Percentiles rank a stretch among this genome's conserved stretches.
These are phyloP conservation scores for Knufia fluminis DNA, from an alignment of 2,329 filamentous ascomycete genomes.

Conservation along the genomic window DNA sequence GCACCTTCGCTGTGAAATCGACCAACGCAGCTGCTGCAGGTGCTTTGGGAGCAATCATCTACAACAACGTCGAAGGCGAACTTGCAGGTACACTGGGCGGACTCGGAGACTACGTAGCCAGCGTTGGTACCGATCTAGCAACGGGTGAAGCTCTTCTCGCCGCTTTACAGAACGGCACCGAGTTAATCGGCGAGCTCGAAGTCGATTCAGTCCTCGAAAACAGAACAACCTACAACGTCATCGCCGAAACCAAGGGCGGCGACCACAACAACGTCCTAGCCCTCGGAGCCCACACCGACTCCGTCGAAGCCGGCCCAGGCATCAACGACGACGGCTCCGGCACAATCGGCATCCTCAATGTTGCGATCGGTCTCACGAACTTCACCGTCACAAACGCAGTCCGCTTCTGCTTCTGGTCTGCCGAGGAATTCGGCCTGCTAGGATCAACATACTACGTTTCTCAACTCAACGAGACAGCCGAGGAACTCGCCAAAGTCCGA, in stretches of 20 bases:
- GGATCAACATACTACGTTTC: constrained; percentile 51
- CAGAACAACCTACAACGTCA: constrained; percentile 46
- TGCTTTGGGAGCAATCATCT: constrained; percentile 62
- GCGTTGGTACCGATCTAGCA: constrained; percentile 54
- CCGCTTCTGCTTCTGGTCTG: constrained; percentile 59
- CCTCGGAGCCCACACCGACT: constrained; percentile 53
- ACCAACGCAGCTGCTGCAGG: constrained; percentile 58
- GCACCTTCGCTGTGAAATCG: constrained; percentile 64
- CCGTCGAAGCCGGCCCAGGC: constrained; percentile 53
- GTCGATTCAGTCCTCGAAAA: constrained; percentile 40
- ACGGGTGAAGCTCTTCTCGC: constrained; percentile 50
- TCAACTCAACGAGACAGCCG: constrained; percentile 31
- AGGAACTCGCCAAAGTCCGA: constrained; percentile 49
- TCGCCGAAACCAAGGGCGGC: constrained; percentile 51
- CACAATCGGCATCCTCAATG: constrained; percentile 50
- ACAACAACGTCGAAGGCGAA: constrained; percentile 58
- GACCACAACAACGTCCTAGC: constrained; percentile 51
- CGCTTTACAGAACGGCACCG: constrained; percentile 40
- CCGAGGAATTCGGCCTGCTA: constrained; percentile 54
- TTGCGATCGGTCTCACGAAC: constrained; percentile 54
- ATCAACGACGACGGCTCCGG: constrained; percentile 74
- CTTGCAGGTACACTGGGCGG: constrained; percentile 61
- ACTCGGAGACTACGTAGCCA: constrained; percentile 51
- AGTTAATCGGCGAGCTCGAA: constrained; percentile 29
- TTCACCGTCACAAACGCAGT: constrained; percentile 63